Evolutionary conservation across 805 yeast species (phyloP).

Genomic region (Candida hungchunana): DNA sequence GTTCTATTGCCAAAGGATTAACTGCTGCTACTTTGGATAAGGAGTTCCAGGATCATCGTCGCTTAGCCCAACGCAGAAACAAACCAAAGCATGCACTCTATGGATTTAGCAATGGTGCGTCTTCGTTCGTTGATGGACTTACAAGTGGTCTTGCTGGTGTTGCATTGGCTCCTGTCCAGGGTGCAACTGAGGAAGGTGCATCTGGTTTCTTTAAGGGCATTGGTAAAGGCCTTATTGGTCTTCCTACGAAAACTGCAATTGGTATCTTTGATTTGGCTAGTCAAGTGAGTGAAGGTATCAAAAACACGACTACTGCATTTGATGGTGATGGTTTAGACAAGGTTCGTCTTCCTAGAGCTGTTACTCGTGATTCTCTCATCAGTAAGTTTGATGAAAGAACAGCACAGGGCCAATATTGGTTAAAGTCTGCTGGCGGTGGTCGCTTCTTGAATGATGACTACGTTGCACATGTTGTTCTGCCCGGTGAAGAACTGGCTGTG

Average conservation of each 20-base stretch:
- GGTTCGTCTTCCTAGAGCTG: conserved; percentile 76
- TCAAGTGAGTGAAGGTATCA: conserved; percentile 89
- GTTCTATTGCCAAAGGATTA: conserved; percentile 90
- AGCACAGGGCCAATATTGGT: conserved; percentile 92
- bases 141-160: conserved; percentile 87
- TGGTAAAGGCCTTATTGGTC: conserved; percentile 91
- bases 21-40: conserved; percentile 87
- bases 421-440: conserved; percentile 82
- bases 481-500: conserved; percentile 76
- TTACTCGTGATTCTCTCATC: conserved; percentile 68
- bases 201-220: conserved; percentile 89
- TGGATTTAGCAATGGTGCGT: conserved; percentile 82
- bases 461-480: conserved; percentile 77
- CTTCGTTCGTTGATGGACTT: conserved; percentile 80
- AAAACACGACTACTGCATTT: conserved; percentile 86
- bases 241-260: conserved; percentile 95
- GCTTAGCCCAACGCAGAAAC: conserved; percentile 70
- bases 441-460: conserved; percentile 66
- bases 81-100: conserved; percentile 80
- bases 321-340: conserved; percentile 74
- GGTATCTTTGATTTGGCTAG: conserved; percentile 92
- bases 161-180: conserved; percentile 87
- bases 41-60: conserved; percentile 76
- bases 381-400: conserved; percentile 74
- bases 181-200: conserved; percentile 86